A percentile compares a stretch with the other conserved stretches of the same genome.
Conservation (phyloP, 129 eudicot species). For the Pittosporum tobira region DNA sequence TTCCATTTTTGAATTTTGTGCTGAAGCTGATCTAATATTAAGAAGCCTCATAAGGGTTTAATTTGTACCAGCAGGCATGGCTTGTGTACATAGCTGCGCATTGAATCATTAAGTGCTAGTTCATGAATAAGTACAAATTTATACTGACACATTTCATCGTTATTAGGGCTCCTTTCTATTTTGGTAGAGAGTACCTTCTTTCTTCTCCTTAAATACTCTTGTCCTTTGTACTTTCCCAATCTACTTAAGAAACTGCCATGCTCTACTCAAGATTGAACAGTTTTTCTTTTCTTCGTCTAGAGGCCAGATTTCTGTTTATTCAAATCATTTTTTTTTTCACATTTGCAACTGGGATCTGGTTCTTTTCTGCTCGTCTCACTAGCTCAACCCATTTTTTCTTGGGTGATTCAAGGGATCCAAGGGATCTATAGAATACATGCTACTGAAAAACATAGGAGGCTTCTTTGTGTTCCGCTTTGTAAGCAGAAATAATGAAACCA, state of each 20-base stretch:
- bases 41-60: not conserved
- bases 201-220: too few relatives aligned
- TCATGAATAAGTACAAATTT: not conserved
- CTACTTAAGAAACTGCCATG: too few relatives aligned
- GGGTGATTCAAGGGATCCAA: not conserved
- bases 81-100: too few relatives aligned
- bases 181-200: too few relatives aligned
- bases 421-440: not conserved
- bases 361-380: not conserved
- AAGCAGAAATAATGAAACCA: not conserved
- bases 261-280: too few relatives aligned
- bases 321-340: not conserved
- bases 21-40: not conserved
- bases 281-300: too few relatives aligned
- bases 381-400: not conserved
- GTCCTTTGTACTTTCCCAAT: too few relatives aligned
- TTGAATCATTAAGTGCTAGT: too few relatives aligned
- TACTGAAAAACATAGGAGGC: too few relatives aligned
- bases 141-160: not conserved
- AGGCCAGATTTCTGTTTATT: too few relatives aligned
- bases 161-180: not conserved
- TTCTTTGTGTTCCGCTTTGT: too few relatives aligned
- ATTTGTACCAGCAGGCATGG: not conserved
- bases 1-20: not conserved
- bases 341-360: not conserved